These are phyloP conservation scores for Jaapia argillacea DNA, from an alignment of 768 basidiomycete species.

Conservation along the genomic window DNA sequence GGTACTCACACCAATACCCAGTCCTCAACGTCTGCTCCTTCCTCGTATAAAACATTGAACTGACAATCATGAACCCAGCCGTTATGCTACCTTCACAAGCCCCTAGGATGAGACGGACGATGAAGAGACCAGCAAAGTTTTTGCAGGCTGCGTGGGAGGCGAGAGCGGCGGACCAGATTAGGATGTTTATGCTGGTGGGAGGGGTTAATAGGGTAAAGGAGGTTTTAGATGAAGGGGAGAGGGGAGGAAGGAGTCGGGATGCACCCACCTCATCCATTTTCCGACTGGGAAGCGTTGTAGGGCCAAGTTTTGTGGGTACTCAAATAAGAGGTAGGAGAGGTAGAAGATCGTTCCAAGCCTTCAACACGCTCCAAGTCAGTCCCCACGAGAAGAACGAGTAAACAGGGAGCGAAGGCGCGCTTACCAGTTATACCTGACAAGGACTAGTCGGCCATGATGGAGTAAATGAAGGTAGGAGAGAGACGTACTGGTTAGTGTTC, in stretches of 20 bases:
- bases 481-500: conserved; percentile 49
- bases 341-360: conserved; percentile 77
- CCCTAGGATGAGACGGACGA: conserved; percentile 55
- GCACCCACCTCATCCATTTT: conserved; percentile 71
- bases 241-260: neutral
- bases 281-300: conserved; percentile 68
- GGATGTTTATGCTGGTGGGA: conserved; percentile 45
- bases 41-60: conserved; percentile 70
- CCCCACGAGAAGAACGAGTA: too few relatives aligned
- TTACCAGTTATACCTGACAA: conserved; percentile 67
- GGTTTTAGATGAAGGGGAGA: neutral
- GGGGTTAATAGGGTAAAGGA: neutral
- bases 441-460: too few relatives aligned
- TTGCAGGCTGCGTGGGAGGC: conserved; percentile 60
- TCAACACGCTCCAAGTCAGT: neutral
- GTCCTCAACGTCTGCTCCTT: conserved; percentile 59
- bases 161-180: conserved; percentile 54
- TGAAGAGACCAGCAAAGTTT: conserved; percentile 55
- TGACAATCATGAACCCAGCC: conserved; percentile 70
- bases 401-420: neutral
- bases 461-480: too few relatives aligned
- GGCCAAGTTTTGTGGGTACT: conserved; percentile 66
- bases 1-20: conserved; percentile 64
- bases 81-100: conserved; percentile 67
- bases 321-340: conserved; percentile 58